A percentile compares a stretch with the other conserved stretches of the same genome.
phyloP scores from a whole-genome alignment of 2,329 filamentous ascomycete species.

The Fulvia fulva region DNA sequence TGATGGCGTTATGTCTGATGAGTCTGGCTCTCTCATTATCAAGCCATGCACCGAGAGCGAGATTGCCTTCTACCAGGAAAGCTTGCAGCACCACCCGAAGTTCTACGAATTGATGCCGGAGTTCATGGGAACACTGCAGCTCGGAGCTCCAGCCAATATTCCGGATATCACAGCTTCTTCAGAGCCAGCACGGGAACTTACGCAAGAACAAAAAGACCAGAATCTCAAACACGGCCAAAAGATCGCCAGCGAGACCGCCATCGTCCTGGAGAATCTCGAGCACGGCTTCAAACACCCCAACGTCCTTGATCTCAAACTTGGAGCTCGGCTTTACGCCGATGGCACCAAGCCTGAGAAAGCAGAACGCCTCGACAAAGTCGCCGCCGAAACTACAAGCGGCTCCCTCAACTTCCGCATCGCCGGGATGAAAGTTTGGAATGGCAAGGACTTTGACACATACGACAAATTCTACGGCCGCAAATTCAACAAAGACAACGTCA shows the following conservation, averaged over 20 bases:
- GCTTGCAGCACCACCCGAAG: conserved; percentile 60
- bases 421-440: conserved; percentile 59
- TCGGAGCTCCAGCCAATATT: conserved; percentile 50
- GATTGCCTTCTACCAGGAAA: conserved; percentile 83
- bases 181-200: conserved; percentile 18
- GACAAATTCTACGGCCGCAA: conserved; percentile 64
- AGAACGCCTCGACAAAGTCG: conserved; percentile 56
- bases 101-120: conserved; percentile 79
- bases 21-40: conserved; percentile 79
- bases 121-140: conserved; percentile 73
- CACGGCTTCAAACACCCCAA: conserved; percentile 79
- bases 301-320: conserved; percentile 90
- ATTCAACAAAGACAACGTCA: conserved; percentile 53
- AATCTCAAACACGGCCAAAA: conserved; percentile 55
- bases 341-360: conserved; percentile 56
- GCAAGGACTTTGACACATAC: conserved; percentile 53
- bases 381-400: conserved; percentile 56
- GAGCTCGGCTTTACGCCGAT: conserved; percentile 80
- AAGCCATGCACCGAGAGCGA: conserved; percentile 88
- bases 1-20: conserved; percentile 83
- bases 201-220: conserved; percentile 33
- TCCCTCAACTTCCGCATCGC: conserved; percentile 61
- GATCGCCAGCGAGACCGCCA: conserved; percentile 70
- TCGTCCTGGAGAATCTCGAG: conserved; percentile 82
- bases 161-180: conserved; percentile 17